Evolutionary conservation across 2,329 filamentous ascomycete genomes (phyloP), one percentile per base, ranked within the genome.

Genomic region (Diaporthe sp.): DNA sequence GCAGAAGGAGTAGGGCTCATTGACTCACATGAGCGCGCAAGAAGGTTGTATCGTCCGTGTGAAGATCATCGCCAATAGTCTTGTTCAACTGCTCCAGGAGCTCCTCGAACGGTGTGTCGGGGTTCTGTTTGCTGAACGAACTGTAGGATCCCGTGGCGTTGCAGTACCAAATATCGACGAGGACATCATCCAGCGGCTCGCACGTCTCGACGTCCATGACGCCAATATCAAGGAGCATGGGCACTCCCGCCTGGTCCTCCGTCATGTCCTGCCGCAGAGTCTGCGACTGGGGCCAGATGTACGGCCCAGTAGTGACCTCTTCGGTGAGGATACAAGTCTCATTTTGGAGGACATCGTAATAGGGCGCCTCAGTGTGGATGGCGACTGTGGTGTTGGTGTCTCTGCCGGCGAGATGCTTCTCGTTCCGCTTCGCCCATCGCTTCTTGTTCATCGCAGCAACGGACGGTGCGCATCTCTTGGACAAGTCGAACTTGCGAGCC

Each of bases 101-200:
- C 37, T 79, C 74, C 15, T 72, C 72, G 51, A 82, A 83, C 0
- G 75, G 73, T 1, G 79, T 84, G 55, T 83, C 81, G 0, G 81
- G 82, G 8, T 78, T 80, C 8, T 81, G 76, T 2, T 78, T 77
- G 31, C 79, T 79, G 75, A 82, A 82, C n/a, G 78, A 79, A 17
- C 79, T 79, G 77, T 81, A 81, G 10, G 76, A 78, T 5, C 81
- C 79, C 2, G 81, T 82, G 19, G 82, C 77, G 69, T 84, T 84
- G 75, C 80, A 81, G 49, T 83, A 79, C 83, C 83, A 85, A 42
- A 81, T 78, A 72, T 84, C 81, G 39, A 84, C 71, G 67, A 79
- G 81, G 22, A 84, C 77, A 55, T 79, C 76, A 0, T 78, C 77
- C 17, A 83, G 76, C 2, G 81, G 79, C 65, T 80, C 75, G 77